Percentiles rank a stretch among this genome's conserved stretches.
Conservation (phyloP, 495 filamentous ascomycete genomes). For the Xylaria grammica region DNA sequence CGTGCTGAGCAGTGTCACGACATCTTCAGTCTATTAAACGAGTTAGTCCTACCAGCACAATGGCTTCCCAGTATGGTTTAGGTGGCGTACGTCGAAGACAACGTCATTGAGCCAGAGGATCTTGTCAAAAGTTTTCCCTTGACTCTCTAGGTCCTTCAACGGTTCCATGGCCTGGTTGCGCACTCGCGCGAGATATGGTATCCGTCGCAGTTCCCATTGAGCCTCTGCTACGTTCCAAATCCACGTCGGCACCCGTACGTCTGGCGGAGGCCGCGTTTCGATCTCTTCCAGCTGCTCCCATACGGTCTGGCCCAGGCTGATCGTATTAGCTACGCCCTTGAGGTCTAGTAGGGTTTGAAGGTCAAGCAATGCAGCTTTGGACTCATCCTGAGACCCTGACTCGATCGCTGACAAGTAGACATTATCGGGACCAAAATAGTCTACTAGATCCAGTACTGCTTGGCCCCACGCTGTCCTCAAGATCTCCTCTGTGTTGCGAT, state of each 20-base stretch:
- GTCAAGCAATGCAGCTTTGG: conserved; percentile 63
- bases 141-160: conserved; percentile 41
- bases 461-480: conserved; percentile 64
- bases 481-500: conserved; percentile 68
- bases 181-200: conserved; percentile 69
- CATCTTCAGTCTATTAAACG: conserved; percentile 61
- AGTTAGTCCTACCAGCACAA: conserved; percentile 18
- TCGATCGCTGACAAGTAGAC: conserved; percentile 72
- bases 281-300: conserved; percentile 62
- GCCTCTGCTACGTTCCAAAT: conserved; percentile 57
- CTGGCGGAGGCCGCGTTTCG: conserved; percentile 48
- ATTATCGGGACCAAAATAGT: conserved; percentile 63
- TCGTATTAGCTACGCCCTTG: conserved; percentile 55
- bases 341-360: conserved; percentile 60
- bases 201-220: conserved; percentile 63
- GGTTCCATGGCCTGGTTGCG: conserved; percentile 64
- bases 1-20: conserved; percentile 73
- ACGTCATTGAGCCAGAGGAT: conserved; percentile 80
- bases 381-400: conserved; percentile 70
- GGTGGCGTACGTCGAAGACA: conserved; percentile 56
- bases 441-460: conserved; percentile 59
- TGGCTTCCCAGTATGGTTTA: background rate
- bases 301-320: conserved; percentile 59
- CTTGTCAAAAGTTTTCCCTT: conserved; percentile 64
- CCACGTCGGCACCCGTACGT: conserved; percentile 53